Base-by-base conservation (phyloP, 768 basidiomycete species). In the Phaeotremella fagi region DNA sequence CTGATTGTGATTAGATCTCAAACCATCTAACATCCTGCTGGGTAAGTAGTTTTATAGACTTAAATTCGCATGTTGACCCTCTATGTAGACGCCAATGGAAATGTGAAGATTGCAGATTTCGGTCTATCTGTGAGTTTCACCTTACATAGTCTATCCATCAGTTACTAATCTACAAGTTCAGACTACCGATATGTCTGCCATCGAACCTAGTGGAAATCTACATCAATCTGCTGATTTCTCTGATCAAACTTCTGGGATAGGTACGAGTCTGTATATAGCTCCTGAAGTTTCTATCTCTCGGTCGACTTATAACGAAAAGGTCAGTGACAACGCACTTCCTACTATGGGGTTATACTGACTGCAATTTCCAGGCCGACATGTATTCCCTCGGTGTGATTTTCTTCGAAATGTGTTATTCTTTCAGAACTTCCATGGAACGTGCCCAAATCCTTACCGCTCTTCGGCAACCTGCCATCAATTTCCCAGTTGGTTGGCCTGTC, bases 301-400 rank as follows among this genome's bases (percentile, higher is more conserved):
- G n/a, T 66, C 64, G 4, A n/a, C n/a, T n/a, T 74, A 76, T 48
- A 86, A 88, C 66, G 88, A 89, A 29, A 94, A 92, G 66, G 60
- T 61, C 27, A 38, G 63, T 37, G 4, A 9, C n/a, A 16, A n/a
- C 25, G 14, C 27, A 22, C 9, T 23, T n/a, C 15, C 23, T 33
- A 24, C 45, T 22, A 26, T 36, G 3, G 38, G 4, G 18, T 23
- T 3, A 54, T 31, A n/a, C 7, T 23, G 7, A 43, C 18, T 12
- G n/a, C 15, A 45, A 11, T 11, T 27, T 15, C 2, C 46, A 64
- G 59, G 91, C 90, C 0, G 92, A 97, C 64, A 85, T 97, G 81
- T 97, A 92, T 70, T 90, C 89, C 71, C 81, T 94, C 9, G 92
- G 91, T 22, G 84, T 97, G 60, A 91, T 95, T 14, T 95, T 95